Conservation (phyloP, 305 asterid species). For the Andrographis paniculata region DNA sequence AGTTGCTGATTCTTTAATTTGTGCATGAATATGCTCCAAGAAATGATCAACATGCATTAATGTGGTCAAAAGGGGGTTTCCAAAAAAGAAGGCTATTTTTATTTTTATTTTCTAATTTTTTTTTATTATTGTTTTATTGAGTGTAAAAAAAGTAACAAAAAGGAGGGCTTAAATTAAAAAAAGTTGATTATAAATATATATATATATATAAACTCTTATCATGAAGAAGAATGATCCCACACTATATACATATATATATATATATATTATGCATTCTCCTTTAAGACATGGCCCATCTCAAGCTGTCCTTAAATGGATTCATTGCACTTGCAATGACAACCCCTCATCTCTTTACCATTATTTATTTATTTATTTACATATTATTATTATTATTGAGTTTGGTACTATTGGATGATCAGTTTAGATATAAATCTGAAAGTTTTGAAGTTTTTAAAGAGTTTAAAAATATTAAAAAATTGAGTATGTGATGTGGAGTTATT, state of each 20-base stretch:
- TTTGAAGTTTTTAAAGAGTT: too few relatives aligned
- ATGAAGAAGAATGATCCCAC: neutral
- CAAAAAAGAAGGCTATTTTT: too few relatives aligned
- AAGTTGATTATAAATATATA: too few relatives aligned
- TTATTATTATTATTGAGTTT: too few relatives aligned
- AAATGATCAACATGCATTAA: neutral
- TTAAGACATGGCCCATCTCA: neutral
- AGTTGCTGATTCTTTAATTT: neutral
- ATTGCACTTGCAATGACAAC: conserved; percentile 4
- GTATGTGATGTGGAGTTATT: too few relatives aligned
- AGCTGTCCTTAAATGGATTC: conserved; percentile 2
- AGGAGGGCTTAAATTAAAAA: neutral
- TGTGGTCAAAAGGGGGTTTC: neutral
- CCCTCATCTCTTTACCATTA: too few relatives aligned
- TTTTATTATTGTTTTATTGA: neutral
- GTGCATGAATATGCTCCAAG: neutral
- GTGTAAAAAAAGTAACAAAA: neutral
- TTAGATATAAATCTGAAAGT: too few relatives aligned
- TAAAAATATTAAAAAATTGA: too few relatives aligned
- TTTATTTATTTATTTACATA: too few relatives aligned
- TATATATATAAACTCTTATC: neutral
- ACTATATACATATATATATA: too few relatives aligned
- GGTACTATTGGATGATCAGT: too few relatives aligned
- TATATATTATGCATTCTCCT: neutral
- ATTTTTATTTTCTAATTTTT: too few relatives aligned